Percentiles rank a stretch among this genome's conserved stretches.
Evolutionary conservation across 2,329 filamentous ascomycete species (phyloP).

Genomic region (Stemphylium lycopersici): DNA sequence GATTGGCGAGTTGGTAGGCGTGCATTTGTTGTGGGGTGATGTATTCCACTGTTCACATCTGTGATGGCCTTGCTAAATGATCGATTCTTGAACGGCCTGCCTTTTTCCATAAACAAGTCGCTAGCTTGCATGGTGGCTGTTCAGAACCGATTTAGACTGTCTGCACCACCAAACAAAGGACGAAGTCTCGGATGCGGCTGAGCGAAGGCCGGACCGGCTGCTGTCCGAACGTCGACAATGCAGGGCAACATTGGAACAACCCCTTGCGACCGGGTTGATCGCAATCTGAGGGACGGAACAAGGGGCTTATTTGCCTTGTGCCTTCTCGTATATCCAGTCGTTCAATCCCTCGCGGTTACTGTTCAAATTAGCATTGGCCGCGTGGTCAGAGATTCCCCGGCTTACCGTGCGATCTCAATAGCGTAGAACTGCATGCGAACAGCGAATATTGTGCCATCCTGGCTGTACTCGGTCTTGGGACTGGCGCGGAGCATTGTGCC

Average conservation of each 20-base stretch:
- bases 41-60: not conserved
- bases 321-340: constrained; percentile 94
- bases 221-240: constrained; percentile 7
- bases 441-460: constrained; percentile 89
- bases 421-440: constrained; percentile 86
- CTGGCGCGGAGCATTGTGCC: constrained; percentile 87
- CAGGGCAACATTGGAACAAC: constrained; percentile 1
- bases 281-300: not conserved
- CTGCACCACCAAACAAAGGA: constrained; percentile 8
- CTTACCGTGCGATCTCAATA: constrained; percentile 73
- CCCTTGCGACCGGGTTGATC: not conserved
- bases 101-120: not conserved
- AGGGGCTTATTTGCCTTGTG: constrained; percentile 55
- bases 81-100: not conserved
- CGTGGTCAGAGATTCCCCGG: constrained; percentile 3
- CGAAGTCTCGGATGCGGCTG: not conserved
- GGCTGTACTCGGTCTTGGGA: constrained; percentile 81
- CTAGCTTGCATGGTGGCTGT: not conserved
- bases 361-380: constrained; percentile 23
- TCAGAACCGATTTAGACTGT: not conserved
- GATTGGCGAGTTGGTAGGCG: not conserved
- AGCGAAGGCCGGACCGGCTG: constrained; percentile 5
- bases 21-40: not conserved
- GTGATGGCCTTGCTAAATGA: not conserved
- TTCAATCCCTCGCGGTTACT: constrained; percentile 88